phyloP scores from a whole-genome alignment of 495 filamentous ascomycete genomes.

The Penicillium manginii region DNA sequence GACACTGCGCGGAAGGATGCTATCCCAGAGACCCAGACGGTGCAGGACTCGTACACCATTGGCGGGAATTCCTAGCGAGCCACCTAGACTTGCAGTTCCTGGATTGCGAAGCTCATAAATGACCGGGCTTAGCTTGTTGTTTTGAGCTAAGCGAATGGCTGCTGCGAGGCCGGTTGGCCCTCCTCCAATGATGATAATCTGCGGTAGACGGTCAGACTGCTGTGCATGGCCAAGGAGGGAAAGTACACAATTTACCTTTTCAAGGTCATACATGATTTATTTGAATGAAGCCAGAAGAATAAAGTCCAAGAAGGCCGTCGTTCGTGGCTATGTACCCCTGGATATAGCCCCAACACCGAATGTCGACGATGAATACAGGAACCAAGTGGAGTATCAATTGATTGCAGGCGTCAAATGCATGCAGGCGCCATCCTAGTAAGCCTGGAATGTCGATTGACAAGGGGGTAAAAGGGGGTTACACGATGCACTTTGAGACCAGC shows the following conservation, averaged over 20 bases:
- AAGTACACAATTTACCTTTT: not conserved
- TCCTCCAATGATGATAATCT: conserved; percentile 11
- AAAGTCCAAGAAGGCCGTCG: not conserved
- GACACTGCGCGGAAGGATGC: not conserved
- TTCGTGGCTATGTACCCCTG: not conserved
- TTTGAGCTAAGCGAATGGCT: not conserved
- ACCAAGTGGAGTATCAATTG: not conserved
- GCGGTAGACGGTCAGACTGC: not conserved
- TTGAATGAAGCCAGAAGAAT: not conserved
- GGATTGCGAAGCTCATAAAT: conserved; percentile 11
- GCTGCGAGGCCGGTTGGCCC: conserved; percentile 13
- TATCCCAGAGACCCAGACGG: conserved; percentile 6
- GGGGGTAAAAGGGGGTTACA: not conserved
- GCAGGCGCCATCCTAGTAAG: not conserved
- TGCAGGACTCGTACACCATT: conserved; percentile 7
- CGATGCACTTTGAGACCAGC: not conserved
- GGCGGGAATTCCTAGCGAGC: conserved; percentile 6
- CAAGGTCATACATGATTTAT: not conserved
- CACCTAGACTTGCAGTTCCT: conserved; percentile 1
- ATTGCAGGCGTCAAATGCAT: not conserved
- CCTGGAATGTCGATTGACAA: not conserved
- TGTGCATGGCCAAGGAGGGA: not conserved
- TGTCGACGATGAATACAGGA: not conserved
- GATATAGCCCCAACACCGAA: not conserved
- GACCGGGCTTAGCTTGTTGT: conserved; percentile 1